These are phyloP conservation scores for Pseudogymnoascus destructans DNA, from an alignment of 2,329 filamentous ascomycete genomes.

Conservation along the genomic window DNA sequence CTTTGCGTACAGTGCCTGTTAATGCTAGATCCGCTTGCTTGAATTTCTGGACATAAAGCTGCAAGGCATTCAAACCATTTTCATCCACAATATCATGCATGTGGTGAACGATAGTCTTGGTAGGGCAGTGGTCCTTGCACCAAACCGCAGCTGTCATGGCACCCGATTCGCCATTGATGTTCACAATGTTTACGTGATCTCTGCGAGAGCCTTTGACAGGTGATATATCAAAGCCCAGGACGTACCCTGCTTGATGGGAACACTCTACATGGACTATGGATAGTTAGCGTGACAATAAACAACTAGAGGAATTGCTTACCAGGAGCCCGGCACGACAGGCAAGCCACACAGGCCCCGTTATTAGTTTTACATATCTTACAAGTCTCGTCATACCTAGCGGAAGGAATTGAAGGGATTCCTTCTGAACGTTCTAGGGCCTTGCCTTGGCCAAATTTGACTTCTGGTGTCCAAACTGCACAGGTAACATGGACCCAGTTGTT, in stretches of 20 bases:
- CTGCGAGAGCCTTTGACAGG: constrained; percentile 81
- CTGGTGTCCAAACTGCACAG: constrained; percentile 82
- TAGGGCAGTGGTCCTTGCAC: constrained; percentile 76
- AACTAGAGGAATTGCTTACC: constrained; percentile 24
- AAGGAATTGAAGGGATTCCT: constrained; percentile 72
- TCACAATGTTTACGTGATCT: constrained; percentile 68
- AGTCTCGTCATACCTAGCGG: constrained; percentile 56
- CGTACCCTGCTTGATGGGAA: constrained; percentile 69
- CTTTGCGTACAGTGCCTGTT: constrained; percentile 87
- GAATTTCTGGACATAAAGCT: constrained; percentile 76
- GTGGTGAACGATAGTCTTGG: constrained; percentile 60
- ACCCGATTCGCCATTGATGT: constrained; percentile 67
- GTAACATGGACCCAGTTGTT: constrained; percentile 98
- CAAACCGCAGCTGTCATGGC: constrained; percentile 76
- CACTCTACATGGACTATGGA: constrained; percentile 66
- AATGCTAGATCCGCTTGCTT: constrained; percentile 88
- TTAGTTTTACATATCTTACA: constrained; percentile 75
- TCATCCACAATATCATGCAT: constrained; percentile 66
- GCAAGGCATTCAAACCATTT: constrained; percentile 63
- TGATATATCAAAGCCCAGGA: constrained; percentile 78
- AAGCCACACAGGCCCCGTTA: constrained; percentile 68
- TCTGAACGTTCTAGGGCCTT: constrained; percentile 74
- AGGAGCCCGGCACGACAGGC: constrained; percentile 54
- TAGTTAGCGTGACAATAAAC: background rate
- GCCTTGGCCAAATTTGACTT: constrained; percentile 84